Evolutionary conservation across 108 stramenopile genomes (phyloP).

Genomic region (Stephanodiscus minutulus): DNA sequence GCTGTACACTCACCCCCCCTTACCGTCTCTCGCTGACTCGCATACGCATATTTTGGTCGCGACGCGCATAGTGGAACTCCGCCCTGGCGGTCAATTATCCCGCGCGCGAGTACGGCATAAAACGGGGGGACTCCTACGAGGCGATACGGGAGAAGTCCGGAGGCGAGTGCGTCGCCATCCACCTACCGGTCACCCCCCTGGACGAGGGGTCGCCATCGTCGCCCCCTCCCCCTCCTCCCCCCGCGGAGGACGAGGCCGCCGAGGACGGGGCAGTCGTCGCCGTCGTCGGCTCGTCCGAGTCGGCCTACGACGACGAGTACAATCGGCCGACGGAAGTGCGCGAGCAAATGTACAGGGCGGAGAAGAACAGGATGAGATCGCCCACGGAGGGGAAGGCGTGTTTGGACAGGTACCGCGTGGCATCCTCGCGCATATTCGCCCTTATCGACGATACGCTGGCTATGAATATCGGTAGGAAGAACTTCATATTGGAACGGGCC

Average conservation of each 20-base stretch:
- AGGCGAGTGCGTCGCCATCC: conserved; percentile 52
- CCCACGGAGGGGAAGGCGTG: conserved; percentile 80
- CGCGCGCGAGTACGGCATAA: conserved; percentile 66
- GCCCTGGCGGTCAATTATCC: conserved; percentile 87
- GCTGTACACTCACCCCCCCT: too few relatives aligned
- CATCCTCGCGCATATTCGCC: conserved; percentile 72
- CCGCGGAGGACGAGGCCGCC: neutral
- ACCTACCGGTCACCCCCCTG: conserved; percentile 55
- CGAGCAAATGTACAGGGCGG: conserved; percentile 41
- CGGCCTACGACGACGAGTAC: conserved; percentile 63
- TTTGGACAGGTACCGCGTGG: conserved; percentile 77
- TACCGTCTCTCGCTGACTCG: too few relatives aligned
- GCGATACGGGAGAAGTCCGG: conserved; percentile 49
- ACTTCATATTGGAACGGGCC: conserved; percentile 76
- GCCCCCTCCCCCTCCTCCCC: neutral
- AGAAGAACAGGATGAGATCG: conserved; percentile 64
- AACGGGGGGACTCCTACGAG: conserved; percentile 78
- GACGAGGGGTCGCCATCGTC: conserved; percentile 13
- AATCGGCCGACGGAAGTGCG: conserved; percentile 54
- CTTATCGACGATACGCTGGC: conserved; percentile 60
- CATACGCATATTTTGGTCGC: too few relatives aligned
- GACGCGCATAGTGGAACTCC: conserved; percentile 86
- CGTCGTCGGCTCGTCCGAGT: conserved; percentile 7
- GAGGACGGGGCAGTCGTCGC: neutral
- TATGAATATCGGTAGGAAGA: conserved; percentile 33